Conservation (phyloP, 2,329 filamentous ascomycete species). For the Penicillium brasilianum region DNA sequence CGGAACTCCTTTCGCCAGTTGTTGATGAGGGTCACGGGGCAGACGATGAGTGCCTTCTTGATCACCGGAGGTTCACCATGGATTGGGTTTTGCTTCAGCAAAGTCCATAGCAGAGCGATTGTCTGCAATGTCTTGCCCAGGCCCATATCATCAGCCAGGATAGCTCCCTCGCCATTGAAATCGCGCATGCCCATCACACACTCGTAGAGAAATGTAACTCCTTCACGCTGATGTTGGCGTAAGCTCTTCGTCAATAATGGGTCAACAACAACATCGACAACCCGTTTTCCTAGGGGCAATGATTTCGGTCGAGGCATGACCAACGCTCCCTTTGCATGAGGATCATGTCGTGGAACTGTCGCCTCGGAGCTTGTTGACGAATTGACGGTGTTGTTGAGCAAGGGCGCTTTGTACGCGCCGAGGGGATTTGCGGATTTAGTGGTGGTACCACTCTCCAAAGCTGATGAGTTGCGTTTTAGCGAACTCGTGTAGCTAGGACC, state of each 20-base stretch:
- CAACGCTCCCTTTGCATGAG: constrained; percentile 62
- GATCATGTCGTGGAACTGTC: constrained; percentile 69
- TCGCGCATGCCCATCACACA: constrained; percentile 75
- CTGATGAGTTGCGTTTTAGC: constrained; percentile 20
- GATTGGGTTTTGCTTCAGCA: constrained; percentile 73
- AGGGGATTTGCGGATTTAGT: constrained; percentile 51
- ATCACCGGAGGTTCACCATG: constrained; percentile 64
- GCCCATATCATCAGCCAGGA: constrained; percentile 78
- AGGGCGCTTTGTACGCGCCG: constrained; percentile 65
- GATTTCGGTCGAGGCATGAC: constrained; percentile 68
- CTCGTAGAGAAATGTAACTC: constrained; percentile 74
- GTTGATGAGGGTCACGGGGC: constrained; percentile 72
- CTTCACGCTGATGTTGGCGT: constrained; percentile 70
- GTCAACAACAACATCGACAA: constrained; percentile 76
- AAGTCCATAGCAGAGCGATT: constrained; percentile 72
- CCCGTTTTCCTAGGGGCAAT: constrained; percentile 64
- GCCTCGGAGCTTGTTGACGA: constrained; percentile 51
- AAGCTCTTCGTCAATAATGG: constrained; percentile 67
- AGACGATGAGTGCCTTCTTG: constrained; percentile 74
- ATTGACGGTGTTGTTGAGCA: constrained; percentile 59
- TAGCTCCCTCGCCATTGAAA: constrained; percentile 69
- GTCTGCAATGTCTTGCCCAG: constrained; percentile 76
- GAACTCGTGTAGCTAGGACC: constrained; percentile 16
- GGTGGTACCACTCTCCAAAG: constrained; percentile 40
- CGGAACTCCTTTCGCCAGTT: constrained; percentile 76